phyloP scores from a whole-genome alignment of 1,284 basidiomycete species.

The Paramarasmius palmivorus region DNA sequence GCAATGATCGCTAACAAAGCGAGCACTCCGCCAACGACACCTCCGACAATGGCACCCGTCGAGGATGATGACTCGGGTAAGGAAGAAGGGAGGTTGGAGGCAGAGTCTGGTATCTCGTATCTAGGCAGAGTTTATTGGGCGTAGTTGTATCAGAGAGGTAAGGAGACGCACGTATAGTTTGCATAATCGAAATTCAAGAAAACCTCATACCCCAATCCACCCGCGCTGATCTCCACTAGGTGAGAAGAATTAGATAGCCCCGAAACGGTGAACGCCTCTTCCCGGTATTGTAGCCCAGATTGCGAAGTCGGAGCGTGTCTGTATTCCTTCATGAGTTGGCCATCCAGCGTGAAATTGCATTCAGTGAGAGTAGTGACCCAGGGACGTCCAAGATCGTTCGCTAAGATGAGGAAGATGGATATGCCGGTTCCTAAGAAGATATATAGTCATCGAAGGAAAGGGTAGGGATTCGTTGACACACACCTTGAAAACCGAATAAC shows the following conservation, averaged over 20 bases:
- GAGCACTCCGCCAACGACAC: background rate
- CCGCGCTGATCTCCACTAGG: background rate
- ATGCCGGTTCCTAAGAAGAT: background rate
- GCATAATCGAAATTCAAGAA: conserved; percentile 8
- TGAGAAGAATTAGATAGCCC: background rate
- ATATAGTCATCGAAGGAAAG: background rate
- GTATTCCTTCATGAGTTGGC: background rate
- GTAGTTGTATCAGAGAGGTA: background rate
- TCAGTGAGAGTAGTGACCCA: background rate
- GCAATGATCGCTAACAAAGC: background rate
- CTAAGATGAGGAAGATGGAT: conserved; percentile 1
- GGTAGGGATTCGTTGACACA: background rate
- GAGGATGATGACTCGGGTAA: background rate
- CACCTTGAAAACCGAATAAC: background rate
- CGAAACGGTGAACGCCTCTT: background rate
- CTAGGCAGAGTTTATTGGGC: background rate
- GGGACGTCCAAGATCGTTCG: background rate
- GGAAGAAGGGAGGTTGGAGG: background rate
- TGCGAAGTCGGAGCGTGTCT: background rate
- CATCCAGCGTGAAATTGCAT: conserved; percentile 9
- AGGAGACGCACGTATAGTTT: conserved; percentile 6
- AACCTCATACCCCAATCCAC: background rate
- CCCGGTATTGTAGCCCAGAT: background rate
- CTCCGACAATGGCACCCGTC: background rate
- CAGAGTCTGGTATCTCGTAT: background rate